These are phyloP conservation scores for Gaeumannomyces sp. DNA, from an alignment of 2,329 filamentous ascomycete species.

Conservation along the genomic window DNA sequence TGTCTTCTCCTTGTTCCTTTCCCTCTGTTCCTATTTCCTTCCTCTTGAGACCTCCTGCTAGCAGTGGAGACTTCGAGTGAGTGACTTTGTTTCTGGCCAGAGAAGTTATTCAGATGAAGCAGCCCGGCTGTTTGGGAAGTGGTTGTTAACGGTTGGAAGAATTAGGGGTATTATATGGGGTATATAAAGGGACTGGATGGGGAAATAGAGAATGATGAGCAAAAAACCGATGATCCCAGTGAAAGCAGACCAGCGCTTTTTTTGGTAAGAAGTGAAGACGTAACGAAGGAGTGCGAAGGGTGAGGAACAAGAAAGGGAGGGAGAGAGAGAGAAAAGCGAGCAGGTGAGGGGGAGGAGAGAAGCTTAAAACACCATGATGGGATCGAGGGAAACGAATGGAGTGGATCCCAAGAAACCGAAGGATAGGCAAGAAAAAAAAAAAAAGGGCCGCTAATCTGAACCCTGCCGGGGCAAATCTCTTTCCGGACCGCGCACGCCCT, in stretches of 20 bases:
- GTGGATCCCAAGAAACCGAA: background rate
- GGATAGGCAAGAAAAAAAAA: constrained; percentile 6
- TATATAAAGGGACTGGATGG: constrained; percentile 11
- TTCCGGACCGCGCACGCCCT: constrained; percentile 3
- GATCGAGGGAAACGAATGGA: constrained; percentile 12
- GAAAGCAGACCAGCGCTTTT: constrained; percentile 48
- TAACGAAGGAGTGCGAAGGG: constrained; percentile 12
- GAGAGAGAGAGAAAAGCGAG: constrained; percentile 20
- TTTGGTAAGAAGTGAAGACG: constrained; percentile 27
- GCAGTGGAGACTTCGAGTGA: constrained; percentile 14
- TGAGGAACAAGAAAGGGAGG: constrained; percentile 12
- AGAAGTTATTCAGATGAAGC: background rate
- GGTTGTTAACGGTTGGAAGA: constrained; percentile 24
- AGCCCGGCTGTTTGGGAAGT: constrained; percentile 31
- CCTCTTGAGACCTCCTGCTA: background rate
- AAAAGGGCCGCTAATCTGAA: constrained; percentile 1
- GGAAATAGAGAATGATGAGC: constrained; percentile 7
- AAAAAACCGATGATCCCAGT: constrained; percentile 27
- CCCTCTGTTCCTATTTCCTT: constrained; percentile 21
- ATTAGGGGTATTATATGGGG: constrained; percentile 25
- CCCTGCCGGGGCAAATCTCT: background rate
- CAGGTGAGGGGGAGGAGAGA: constrained; percentile 11
- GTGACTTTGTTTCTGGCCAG: constrained; percentile 10
- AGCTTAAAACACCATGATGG: constrained; percentile 23
- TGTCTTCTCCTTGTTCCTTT: constrained; percentile 17